Evolutionary conservation across 352 stramenopile species (phyloP).

Genomic region (Thalassiosira mediterranea): DNA sequence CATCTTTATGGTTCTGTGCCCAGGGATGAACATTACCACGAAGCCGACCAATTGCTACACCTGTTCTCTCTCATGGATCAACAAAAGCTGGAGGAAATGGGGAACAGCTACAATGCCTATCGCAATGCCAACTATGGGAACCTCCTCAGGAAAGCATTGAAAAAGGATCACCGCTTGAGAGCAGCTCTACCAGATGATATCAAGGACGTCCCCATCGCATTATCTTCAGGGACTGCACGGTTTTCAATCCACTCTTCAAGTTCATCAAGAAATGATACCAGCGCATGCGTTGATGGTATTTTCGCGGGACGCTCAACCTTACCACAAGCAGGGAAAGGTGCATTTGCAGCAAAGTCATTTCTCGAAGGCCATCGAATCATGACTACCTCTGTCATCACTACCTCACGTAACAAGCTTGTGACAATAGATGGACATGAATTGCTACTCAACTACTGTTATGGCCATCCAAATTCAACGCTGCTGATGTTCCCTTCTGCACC

Average conservation of each 20-base stretch:
- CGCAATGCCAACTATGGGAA: slow-evolving; percentile 29
- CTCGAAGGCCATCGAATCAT: slow-evolving; percentile 18
- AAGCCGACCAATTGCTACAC: slow-evolving; percentile 41
- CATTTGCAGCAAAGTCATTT: slow-evolving; percentile 64
- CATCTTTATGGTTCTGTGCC: slow-evolving; percentile 53
- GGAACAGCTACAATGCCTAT: slow-evolving; percentile 18
- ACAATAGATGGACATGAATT: slow-evolving; percentile 57
- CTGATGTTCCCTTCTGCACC: slow-evolving; percentile 70
- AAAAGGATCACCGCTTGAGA: slow-evolving; percentile 25
- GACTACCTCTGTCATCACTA: slow-evolving; percentile 35
- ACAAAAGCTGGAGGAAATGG: too few species aligned
- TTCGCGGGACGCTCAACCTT: slow-evolving; percentile 54
- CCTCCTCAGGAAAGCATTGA: slow-evolving; percentile 23
- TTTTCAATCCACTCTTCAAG: slow-evolving; percentile 38
- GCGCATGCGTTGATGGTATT: slow-evolving; percentile 73
- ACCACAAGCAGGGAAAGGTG: slow-evolving; percentile 58
- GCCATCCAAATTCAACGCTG: slow-evolving; percentile 66
- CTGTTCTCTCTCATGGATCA: too few species aligned
- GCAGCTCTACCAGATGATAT: slow-evolving; percentile 57
- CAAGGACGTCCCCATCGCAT: slow-evolving; percentile 27
- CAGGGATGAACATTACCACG: slow-evolving; percentile 40
- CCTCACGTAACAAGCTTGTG: slow-evolving; percentile 14
- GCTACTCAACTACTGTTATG: slow-evolving; percentile 79
- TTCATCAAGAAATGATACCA: slow-evolving; percentile 63
- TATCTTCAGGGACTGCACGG: slow-evolving; percentile 32